Base-by-base conservation (phyloP, 1,139 yeast species). In the Eremothecium coryli region DNA sequence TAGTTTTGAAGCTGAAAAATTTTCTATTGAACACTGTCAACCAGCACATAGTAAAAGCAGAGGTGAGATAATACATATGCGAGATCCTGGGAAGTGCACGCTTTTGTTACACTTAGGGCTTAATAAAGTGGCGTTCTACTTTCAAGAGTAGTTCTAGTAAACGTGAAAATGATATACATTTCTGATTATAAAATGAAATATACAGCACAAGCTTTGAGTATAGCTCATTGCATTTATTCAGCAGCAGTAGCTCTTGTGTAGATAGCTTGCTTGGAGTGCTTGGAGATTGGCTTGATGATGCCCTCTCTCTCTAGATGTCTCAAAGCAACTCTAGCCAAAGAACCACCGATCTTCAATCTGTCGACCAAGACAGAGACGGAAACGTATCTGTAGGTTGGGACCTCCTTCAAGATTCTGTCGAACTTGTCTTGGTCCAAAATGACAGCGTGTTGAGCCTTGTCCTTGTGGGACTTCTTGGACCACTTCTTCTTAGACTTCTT, bases 391-490 rank as follows among this genome's bases (percentile, higher is more conserved):
- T 81, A 90, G 58, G 95, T 84, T 73, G 97, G 96, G 48, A 90
- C 96, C 66, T 93, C 98, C 84, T 90, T 93, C 74, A 86, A 70
- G 75, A 90, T 84, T 77, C 95, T 85, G 93, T 90, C 98, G 76
- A 82, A 86, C 68, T 88, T 84, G 60, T 90, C 95, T 76, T 93
- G 96, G 72, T 90, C 98, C 64, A 93, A 77, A 69, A 84, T 75
- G 64, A 90, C 90, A 66, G 86, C 79, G 79, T 90, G 98, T 70
- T 84, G 93, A 61, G 98, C 98, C 94, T 84, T 90, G 74, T 90
- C 99, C 93, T 93, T 93, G 71, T 86, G 95, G 82, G 93, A 86
- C 73, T 96, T 96, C 80, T 90, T 88, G 81, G 93, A 82, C 98
- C 98, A 90, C 95, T 90, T 90, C 94, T 90, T 90, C 86, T 93